These are phyloP conservation scores for Botrytis squamosa DNA, from an alignment of 2,329 filamentous ascomycete species.

Conservation along the genomic window DNA sequence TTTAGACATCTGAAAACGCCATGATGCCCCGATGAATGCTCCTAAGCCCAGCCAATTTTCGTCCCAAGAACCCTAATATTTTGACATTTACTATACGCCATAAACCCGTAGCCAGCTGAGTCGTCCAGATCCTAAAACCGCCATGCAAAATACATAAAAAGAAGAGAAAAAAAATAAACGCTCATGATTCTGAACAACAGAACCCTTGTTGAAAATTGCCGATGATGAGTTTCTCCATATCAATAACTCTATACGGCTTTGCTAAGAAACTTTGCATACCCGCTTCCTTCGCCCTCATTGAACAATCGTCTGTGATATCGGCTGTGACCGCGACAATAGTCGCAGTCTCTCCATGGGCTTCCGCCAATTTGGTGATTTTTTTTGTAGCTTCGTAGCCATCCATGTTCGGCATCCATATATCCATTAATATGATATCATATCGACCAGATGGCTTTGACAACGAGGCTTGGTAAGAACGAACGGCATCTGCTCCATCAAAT, in stretches of 20 bases:
- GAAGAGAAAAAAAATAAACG: background rate
- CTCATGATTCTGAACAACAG: conserved; percentile 13
- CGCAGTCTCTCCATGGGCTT: conserved; percentile 24
- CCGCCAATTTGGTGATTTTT: conserved; percentile 50
- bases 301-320: conserved; percentile 53
- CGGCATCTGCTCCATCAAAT: conserved; percentile 66
- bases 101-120: background rate
- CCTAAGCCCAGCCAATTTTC: background rate
- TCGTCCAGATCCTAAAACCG: background rate
- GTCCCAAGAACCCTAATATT: background rate
- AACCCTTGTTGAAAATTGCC: conserved; percentile 30
- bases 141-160: conserved; percentile 13
- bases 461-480: conserved; percentile 56
- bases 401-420: conserved; percentile 73
- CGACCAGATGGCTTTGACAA: conserved; percentile 37
- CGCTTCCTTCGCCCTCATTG: conserved; percentile 48
- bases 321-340: conserved; percentile 54
- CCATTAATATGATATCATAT: conserved; percentile 69
- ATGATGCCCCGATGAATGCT: background rate
- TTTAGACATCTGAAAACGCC: background rate
- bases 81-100: conserved; percentile 4
- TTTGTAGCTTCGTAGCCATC: conserved; percentile 69
- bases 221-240: conserved; percentile 52
- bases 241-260: conserved; percentile 54
- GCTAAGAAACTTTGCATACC: conserved; percentile 57